Evolutionary conservation across 106 monocot genomes (phyloP).

Genomic region (Ottelia alismoides): DNA sequence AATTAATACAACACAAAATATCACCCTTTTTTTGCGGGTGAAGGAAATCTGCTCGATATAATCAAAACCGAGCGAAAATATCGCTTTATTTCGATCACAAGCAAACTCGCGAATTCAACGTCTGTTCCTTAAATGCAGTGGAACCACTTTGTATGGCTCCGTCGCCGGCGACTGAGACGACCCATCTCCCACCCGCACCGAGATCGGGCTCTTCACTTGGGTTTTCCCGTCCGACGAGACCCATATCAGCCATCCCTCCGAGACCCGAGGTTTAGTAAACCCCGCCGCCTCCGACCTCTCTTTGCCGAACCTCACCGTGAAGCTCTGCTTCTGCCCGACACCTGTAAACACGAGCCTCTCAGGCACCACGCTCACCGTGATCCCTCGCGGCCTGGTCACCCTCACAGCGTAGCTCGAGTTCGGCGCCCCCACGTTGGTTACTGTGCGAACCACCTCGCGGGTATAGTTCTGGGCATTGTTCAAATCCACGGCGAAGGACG

Average conservation of each 20-base stretch:
- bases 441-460: slow-evolving; percentile 22
- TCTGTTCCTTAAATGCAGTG: no score
- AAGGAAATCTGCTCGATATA: no score
- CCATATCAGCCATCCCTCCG: slow-evolving; percentile 4
- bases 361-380: neutral
- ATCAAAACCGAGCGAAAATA: no score
- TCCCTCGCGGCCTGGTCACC: slow-evolving; percentile 30
- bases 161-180: no score
- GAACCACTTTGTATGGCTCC: no score
- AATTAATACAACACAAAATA: no score
- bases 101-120: no score
- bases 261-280: neutral
- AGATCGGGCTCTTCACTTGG: slow-evolving; percentile 10
- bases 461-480: slow-evolving; percentile 10
- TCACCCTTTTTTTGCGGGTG: no score
- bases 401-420: slow-evolving; percentile 30
- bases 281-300: neutral
- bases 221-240: slow-evolving; percentile 8
- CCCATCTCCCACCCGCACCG: no score
- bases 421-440: slow-evolving; percentile 47
- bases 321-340: slow-evolving; percentile 15
- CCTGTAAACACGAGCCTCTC: slow-evolving; percentile 14
- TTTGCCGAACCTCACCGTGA: slow-evolving; percentile 9
- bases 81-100: no score
- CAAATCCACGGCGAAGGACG: slow-evolving; percentile 51